A percentile compares a stretch with the other conserved stretches of the same genome.
Evolutionary conservation across 2,329 filamentous ascomycete genomes (phyloP).

Genomic region (Alternaria alternata): DNA sequence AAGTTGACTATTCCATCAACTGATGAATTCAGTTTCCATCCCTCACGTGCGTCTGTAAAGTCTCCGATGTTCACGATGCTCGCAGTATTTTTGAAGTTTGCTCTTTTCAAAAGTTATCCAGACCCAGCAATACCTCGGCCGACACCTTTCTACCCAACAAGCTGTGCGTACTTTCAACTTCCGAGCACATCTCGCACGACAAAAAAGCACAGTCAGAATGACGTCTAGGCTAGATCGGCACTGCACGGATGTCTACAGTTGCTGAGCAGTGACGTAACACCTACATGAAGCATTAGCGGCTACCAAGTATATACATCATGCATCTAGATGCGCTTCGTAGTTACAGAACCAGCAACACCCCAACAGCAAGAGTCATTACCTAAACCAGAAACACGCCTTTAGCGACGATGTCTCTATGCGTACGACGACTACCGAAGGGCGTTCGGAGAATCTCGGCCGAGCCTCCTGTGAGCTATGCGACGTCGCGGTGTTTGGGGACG

Average conservation of each 20-base stretch:
- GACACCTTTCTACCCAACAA: neutral
- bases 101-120: neutral
- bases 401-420: constrained; percentile 4
- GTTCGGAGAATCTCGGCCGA: neutral
- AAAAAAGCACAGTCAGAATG: constrained; percentile 1
- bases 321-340: neutral
- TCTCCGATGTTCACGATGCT: neutral
- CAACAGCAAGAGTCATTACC: neutral
- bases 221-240: neutral
- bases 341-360: neutral
- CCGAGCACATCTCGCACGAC: neutral
- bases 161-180: too few relatives aligned
- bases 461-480: neutral
- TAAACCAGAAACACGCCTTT: neutral
- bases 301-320: neutral
- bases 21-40: neutral
- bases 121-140: neutral
- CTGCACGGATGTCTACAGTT: neutral
- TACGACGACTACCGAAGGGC: constrained; percentile 1
- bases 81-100: neutral
- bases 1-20: neutral
- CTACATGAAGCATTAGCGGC: neutral
- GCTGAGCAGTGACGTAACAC: neutral
- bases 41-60: too few relatives aligned
- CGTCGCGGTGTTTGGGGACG: neutral